Conservation (phyloP, 225 moss, liverwort and hornwort species). For the Asterella californica region DNA sequence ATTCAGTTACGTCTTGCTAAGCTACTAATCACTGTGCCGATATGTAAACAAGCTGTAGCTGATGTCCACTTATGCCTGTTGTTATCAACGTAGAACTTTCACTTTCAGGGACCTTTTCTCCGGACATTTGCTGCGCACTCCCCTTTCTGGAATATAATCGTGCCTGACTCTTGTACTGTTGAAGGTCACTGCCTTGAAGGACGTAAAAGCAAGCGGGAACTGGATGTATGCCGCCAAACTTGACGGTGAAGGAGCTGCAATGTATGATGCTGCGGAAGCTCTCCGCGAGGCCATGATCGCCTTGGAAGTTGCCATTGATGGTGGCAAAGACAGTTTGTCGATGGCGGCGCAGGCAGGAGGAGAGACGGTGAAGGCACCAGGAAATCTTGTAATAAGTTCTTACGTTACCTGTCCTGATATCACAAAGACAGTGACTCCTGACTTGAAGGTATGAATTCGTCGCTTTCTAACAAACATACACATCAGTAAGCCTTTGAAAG, state of each 20-base stretch:
- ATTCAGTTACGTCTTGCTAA: too few species aligned
- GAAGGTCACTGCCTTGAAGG: constrained; percentile 80
- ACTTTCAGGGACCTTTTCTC: background rate
- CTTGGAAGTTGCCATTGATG: constrained; percentile 90
- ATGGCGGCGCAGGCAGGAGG: constrained; percentile 99
- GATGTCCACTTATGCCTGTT: too few species aligned
- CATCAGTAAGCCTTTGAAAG: background rate
- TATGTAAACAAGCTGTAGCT: too few species aligned
- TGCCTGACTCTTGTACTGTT: background rate
- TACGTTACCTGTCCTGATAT: constrained; percentile 96
- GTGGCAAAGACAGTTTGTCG: constrained; percentile 95
- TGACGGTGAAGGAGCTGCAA: constrained; percentile 89
- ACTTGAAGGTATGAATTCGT: constrained; percentile 62
- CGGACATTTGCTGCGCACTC: background rate
- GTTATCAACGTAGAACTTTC: background rate
- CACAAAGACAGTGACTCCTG: constrained; percentile 93
- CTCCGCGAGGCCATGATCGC: constrained; percentile 91
- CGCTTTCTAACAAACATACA: background rate
- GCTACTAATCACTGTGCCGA: too few species aligned
- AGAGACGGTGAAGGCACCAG: constrained; percentile 95
- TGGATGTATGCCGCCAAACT: constrained; percentile 99
- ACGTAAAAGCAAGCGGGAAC: constrained; percentile 96
- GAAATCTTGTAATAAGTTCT: constrained; percentile 98
- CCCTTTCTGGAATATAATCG: background rate
- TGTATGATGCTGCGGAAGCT: constrained; percentile 94